Evolutionary conservation across 768 basidiomycete species (phyloP), one percentile per base, ranked within the genome.

Genomic region (Boletus rubroflammeus): DNA sequence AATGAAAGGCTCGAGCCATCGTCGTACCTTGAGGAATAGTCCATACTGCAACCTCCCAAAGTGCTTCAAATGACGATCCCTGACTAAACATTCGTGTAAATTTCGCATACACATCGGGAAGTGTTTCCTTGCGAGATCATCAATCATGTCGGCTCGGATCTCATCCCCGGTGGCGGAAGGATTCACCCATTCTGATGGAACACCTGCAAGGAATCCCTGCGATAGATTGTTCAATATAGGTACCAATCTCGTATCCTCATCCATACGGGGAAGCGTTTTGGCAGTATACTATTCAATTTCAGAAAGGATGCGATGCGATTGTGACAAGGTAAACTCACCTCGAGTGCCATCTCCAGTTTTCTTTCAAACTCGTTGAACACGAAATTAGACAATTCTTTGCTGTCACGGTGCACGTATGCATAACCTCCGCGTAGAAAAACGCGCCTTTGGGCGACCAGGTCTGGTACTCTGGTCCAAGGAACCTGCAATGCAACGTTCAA

Each of bases 71-170:
- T 98, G 96, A 47, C 83, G 81, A 67, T 93, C 89, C 59, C 80
- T 75, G 57, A 81, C 78, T 53, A 98, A 73, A 49, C 76, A 83
- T 50, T 90, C 89, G 65, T 98, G 94, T 49, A 97, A 73, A 60
- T 86, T 86, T 47, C 92, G 85, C 94, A 97, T 97, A 69, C 97
- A 99, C 61, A 93, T 75, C 1, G 97, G 97, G 81, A 93, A 98
- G 67, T 98, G 93, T 68, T 87, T 88, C 62, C 74, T 77, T 0
- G 94, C 84, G 28, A 98, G 73, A 31, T 86, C 86, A 63, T 97
- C 90, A 2, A 99, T 78, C 94, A 96, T 95, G 49, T 97, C 96
- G 1, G 95, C 95, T 54, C 83, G 94, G 60, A 98, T 84, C 42
- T 81, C 81, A 29, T 86, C 83, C 0, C 80, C 80, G 29, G 74